phyloP scores from a whole-genome alignment of 106 monocot species.

The Gastrodia elata region DNA sequence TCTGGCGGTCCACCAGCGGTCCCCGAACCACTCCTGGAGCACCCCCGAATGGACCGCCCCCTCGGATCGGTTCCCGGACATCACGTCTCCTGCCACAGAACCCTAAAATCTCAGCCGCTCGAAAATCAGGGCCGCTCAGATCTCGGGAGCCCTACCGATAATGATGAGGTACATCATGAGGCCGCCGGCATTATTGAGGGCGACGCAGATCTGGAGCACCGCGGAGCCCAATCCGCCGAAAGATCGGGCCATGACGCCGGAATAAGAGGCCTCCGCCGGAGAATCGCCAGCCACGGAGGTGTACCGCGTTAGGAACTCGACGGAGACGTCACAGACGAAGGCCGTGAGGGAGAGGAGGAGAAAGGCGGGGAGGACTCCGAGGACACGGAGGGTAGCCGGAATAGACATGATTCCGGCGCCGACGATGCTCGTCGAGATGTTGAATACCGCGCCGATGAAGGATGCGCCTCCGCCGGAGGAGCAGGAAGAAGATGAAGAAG shows the following conservation, averaged over 20 bases:
- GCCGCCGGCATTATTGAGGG: conserved; percentile 26
- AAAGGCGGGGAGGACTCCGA: conserved; percentile 60
- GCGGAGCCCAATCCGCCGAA: conserved; percentile 27
- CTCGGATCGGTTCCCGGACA: conserved; percentile 36
- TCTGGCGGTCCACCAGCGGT: conserved; percentile 46
- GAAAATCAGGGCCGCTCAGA: conserved; percentile 4
- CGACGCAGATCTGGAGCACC: conserved; percentile 25
- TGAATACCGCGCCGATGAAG: conserved; percentile 72
- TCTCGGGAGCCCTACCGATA: neutral
- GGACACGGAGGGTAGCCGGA: conserved; percentile 66
- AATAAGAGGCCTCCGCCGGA: conserved; percentile 8
- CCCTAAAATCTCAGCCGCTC: neutral
- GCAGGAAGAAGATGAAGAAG: neutral
- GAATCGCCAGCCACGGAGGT: conserved; percentile 17
- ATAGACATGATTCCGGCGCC: conserved; percentile 96
- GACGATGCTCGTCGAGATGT: conserved; percentile 79
- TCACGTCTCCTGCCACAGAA: conserved; percentile 43
- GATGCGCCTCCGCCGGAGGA: conserved; percentile 20
- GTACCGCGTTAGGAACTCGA: conserved; percentile 71
- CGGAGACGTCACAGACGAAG: conserved; percentile 54
- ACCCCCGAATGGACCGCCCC: conserved; percentile 31
- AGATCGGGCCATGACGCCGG: conserved; percentile 35
- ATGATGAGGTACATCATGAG: conserved; percentile 20
- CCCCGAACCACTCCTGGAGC: conserved; percentile 52
- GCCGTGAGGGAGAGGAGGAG: conserved; percentile 42